Evolutionary conservation across 257 asterid genomes (phyloP).

Genomic region (Solanum gandarillasii): DNA sequence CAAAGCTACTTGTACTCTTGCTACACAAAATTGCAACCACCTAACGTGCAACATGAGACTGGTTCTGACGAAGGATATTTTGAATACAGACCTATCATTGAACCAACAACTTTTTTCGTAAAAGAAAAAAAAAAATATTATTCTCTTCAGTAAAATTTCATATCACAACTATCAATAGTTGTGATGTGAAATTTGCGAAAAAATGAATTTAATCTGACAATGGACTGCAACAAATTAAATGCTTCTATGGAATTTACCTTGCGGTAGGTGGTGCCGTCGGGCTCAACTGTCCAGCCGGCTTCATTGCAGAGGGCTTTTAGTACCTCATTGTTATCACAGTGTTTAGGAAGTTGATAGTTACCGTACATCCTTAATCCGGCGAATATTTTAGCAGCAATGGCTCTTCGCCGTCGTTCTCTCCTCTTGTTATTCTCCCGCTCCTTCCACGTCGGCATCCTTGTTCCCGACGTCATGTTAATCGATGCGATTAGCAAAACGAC

Average conservation of each 20-base stretch:
- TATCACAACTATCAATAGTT: neutral
- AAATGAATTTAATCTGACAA: neutral
- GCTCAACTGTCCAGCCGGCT: constrained; percentile 70
- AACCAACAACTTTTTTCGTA: neutral
- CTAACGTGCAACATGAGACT: constrained; percentile 8
- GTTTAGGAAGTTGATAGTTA: constrained; percentile 54
- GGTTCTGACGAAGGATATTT: neutral
- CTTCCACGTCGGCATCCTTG: constrained; percentile 66
- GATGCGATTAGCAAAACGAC: neutral
- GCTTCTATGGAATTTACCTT: constrained; percentile 18
- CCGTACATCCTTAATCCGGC: constrained; percentile 64
- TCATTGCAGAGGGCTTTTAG: constrained; percentile 67
- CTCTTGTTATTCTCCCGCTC: constrained; percentile 77
- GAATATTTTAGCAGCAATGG: constrained; percentile 60
- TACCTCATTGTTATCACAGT: constrained; percentile 69
- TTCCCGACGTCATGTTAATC: constrained; percentile 28
- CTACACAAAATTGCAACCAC: neutral
- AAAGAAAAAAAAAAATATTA: too few relatives aligned
- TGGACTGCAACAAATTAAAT: neutral
- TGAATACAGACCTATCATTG: neutral
- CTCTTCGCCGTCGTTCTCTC: constrained; percentile 64
- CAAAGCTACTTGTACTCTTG: neutral
- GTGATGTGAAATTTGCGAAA: neutral
- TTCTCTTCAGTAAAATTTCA: neutral
- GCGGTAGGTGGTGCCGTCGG: constrained; percentile 69